Base-by-base conservation (phyloP, 1,139 yeast genomes). In the Pichia inconspicua region DNA sequence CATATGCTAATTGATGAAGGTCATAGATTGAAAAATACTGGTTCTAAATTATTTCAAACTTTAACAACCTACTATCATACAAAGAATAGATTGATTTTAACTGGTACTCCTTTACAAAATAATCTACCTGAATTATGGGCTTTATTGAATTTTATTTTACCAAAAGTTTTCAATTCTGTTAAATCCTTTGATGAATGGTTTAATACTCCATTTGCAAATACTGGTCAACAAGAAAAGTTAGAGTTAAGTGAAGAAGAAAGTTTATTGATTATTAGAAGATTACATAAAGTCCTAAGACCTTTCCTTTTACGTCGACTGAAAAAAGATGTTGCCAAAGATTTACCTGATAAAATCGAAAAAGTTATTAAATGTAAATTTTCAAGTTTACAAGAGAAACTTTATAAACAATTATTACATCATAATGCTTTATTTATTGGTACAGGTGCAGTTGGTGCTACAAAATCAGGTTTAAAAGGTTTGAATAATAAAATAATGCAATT, bases 301-400 rank as follows among this genome's bases (percentile, higher is more conserved):
- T 92, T 92, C 75, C 73, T 92, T 59, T 73, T 92, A 60, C 82
- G 98, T 70, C 84, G 98, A 72, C 77, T 92, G 70, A 92, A 92
- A 70, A 90, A 89, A 66, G 98, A 92, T 71, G 98, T 92, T 38
- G 98, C 92, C 64, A 90, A 89, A 64, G 97, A 90, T 63, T 75
- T 92, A 57, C 98, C 98, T 2, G 90, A 88, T 64, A 92, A 92
- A 71, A 87, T 92, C 48, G 98, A 92, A 68, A 89, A 83, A 65
- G 97, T 92, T 42, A 77, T 92, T 61, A 92, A 92, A 68, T 92
- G 98, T 72, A 88, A 88, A 67, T 84, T 88, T 84, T 86, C 96
- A 43, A 82, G 94, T 0, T 71, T 92, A 55, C 98, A 92, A 70
- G 74, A 77, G 42, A 78, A 81, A 56, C 75, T 92, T 58, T 92